Base-by-base conservation (phyloP, 805 yeast genomes). In the Candida ascalaphidarum region DNA sequence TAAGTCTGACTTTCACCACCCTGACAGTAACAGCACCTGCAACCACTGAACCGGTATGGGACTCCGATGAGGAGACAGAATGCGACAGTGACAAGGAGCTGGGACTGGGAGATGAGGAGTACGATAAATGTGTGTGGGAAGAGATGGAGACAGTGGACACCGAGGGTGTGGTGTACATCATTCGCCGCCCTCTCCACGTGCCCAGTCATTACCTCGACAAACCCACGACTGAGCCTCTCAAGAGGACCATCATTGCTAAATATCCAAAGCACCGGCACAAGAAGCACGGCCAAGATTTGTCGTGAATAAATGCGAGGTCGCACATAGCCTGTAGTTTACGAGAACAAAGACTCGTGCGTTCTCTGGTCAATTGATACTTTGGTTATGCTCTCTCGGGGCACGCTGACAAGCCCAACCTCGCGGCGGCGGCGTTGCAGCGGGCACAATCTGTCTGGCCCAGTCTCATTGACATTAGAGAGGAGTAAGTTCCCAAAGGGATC, bases 401-500 rank as follows among this genome's bases (percentile, higher is more conserved):
- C 42, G 30, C 55, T 49, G 24, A 48, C 52, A 29, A 49, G 32
- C 5, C 55, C 55, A 17, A 49, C 29, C 23, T 44, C 50, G 31
- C 55, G 25, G 19, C 34, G 32, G 30, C 53, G 61, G 11, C 27
- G n/a, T 10, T 31, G 36, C 4, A 35, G 26, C 2, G 37, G 28
- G 25, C 49, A 36, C 12, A 58, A 28, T 24, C 34, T 43, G 31
- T 57, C 64, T 4, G 21, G 29, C 1, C 60, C 48, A 10, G 47
- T 50, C 32, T 62, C 69, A 26, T 30, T 41, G 5, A 51, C 57
- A 29, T 58, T 49, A n/a, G 56, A 44, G 26, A 62, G 29, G 9
- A 62, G 42, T 25, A 62, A 32, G 35, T 62, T 61, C 4, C 69
- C 69, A 41, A 59, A 62, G 1, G 66, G 65, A 34, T 62, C 69